Conservation (phyloP, 2,329 filamentous ascomycete genomes). For the Exophiala dermatitidis region DNA sequence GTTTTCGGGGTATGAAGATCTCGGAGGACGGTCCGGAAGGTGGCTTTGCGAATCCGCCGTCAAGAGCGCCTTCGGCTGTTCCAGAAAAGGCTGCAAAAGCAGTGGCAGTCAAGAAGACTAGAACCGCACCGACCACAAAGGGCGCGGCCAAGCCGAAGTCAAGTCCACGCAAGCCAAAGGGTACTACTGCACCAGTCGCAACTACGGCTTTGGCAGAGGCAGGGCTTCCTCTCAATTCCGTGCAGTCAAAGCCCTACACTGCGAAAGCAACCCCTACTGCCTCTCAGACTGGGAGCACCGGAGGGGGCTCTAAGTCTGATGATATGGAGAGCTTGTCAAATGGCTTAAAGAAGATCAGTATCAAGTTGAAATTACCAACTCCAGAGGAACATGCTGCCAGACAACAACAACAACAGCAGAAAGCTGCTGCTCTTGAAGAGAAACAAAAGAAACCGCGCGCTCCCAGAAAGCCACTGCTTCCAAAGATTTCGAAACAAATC, state of each 20-base stretch:
- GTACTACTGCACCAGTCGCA: not conserved
- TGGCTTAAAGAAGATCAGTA: slow-evolving; percentile 47
- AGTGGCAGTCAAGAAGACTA: slow-evolving; percentile 54
- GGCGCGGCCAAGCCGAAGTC: slow-evolving; percentile 33
- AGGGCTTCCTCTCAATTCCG: not conserved
- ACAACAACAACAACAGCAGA: slow-evolving; percentile 36
- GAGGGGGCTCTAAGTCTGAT: slow-evolving; percentile 23
- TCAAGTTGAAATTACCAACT: slow-evolving; percentile 53
- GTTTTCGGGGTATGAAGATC: slow-evolving; percentile 29
- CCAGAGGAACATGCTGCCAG: slow-evolving; percentile 51
- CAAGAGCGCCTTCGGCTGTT: slow-evolving; percentile 22
- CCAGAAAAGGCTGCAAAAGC: slow-evolving; percentile 30
- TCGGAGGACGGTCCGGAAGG: slow-evolving; percentile 12
- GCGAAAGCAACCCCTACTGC: slow-evolving; percentile 39
- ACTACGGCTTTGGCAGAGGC: not conserved
- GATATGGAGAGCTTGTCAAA: slow-evolving; percentile 47
- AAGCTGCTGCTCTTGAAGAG: slow-evolving; percentile 28
- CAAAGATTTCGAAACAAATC: slow-evolving; percentile 23
- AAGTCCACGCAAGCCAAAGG: slow-evolving; percentile 33
- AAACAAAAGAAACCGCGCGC: slow-evolving; percentile 34
- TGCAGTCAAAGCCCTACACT: too few species aligned
- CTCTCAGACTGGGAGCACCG: slow-evolving; percentile 30
- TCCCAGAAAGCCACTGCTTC: slow-evolving; percentile 31
- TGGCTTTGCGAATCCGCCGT: slow-evolving; percentile 5
- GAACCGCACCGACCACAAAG: slow-evolving; percentile 42